Percentiles rank a stretch among this genome's conserved stretches.
These are phyloP conservation scores for Saprolegnia parasitica DNA, from an alignment of 352 stramenopile genomes.

Conservation along the genomic window DNA sequence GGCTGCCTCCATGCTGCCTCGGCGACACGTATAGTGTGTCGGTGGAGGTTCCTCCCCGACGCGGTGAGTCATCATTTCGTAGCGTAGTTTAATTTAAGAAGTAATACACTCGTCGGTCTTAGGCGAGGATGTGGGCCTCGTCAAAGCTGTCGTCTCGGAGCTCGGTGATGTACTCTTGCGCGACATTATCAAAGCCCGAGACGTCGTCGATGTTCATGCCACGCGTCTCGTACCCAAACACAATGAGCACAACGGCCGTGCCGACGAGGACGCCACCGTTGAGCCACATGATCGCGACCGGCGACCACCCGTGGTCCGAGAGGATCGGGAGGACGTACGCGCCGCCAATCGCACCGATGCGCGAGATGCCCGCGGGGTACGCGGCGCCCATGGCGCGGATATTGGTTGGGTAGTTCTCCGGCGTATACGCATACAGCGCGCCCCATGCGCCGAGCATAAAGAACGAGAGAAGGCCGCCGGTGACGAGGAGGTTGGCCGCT, in stretches of 20 bases:
- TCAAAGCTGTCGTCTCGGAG: conserved; percentile 14
- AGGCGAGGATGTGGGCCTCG: conserved; percentile 10
- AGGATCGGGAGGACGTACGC: conserved; percentile 27
- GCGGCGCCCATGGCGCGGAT: conserved; percentile 29
- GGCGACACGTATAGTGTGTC: too few relatives aligned
- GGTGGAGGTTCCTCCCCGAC: too few relatives aligned
- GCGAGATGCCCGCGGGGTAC: conserved; percentile 16
- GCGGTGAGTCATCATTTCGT: neutral
- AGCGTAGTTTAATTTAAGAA: neutral
- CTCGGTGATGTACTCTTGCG: conserved; percentile 11
- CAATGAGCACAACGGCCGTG: conserved; percentile 15
- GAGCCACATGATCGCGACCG: conserved; percentile 28
- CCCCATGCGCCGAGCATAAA: conserved; percentile 29
- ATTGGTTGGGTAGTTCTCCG: conserved; percentile 31
- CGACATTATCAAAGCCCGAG: conserved; percentile 4
- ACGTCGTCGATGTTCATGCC: conserved; percentile 28
- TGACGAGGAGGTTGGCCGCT: conserved; percentile 12
- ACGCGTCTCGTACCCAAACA: conserved; percentile 29
- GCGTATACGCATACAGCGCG: conserved; percentile 29
- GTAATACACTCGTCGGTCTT: neutral
- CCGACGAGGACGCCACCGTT: conserved; percentile 23
- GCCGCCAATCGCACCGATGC: conserved; percentile 27
- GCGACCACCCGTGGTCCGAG: conserved; percentile 4
- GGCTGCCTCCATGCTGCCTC: too few relatives aligned
- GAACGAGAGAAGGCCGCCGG: conserved; percentile 26